These are phyloP conservation scores for Crithidia bombi DNA, from an alignment of 208 protist species.

Conservation along the genomic window DNA sequence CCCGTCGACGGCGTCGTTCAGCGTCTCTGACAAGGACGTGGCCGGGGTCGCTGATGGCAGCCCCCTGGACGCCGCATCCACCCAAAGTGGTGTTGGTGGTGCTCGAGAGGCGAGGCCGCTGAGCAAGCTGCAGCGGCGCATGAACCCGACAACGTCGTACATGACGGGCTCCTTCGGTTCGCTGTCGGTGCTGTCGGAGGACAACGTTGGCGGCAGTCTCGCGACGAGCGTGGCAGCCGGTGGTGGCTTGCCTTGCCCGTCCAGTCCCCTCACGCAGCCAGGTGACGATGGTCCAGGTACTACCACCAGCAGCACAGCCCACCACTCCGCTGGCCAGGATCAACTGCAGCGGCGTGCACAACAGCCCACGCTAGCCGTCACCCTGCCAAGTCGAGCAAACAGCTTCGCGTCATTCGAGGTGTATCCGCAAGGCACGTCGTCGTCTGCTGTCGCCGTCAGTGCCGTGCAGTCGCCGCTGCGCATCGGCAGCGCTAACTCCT, in stretches of 20 bases:
- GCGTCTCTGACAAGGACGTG: too few species aligned
- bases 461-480: slow-evolving; percentile 3
- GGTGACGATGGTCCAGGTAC: too few species aligned
- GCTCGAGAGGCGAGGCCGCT: not conserved
- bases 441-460: too few species aligned
- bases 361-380: not conserved
- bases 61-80: too few species aligned
- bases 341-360: not conserved
- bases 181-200: not conserved
- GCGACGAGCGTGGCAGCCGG: too few species aligned
- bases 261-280: too few species aligned
- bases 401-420: slow-evolving; percentile 12
- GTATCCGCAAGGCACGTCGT: not conserved
- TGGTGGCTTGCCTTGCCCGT: too few species aligned
- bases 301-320: too few species aligned
- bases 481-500: not conserved
- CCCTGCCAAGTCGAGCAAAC: not conserved
- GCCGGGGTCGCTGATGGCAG: too few species aligned
- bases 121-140: not conserved
- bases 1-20: too few species aligned
- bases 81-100: not conserved
- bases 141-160: not conserved
- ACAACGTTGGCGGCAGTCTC: not conserved
- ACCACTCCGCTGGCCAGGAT: not conserved
- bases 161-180: not conserved